Percentiles rank a stretch among this genome's conserved stretches.
These are phyloP conservation scores for Candida ficus DNA, from an alignment of 805 yeast species.

Conservation along the genomic window DNA sequence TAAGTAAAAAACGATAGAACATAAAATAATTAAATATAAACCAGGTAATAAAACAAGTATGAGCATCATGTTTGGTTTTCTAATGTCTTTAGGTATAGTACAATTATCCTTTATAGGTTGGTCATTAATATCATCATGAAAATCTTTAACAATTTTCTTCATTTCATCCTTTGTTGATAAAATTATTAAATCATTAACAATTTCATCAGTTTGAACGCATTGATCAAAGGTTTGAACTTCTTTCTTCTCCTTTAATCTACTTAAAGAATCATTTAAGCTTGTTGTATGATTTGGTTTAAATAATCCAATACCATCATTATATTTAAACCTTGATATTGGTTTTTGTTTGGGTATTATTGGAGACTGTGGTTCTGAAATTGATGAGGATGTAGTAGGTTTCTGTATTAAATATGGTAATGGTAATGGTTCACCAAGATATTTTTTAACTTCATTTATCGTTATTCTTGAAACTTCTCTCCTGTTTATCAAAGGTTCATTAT, in stretches of 20 bases:
- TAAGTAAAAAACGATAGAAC: neutral
- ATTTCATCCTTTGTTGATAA: neutral
- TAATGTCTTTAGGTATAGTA: neutral
- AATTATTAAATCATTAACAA: neutral
- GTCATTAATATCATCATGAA: neutral
- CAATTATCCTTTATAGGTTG: neutral
- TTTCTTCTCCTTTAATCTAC: neutral
- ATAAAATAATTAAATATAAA: neutral
- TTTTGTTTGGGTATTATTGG: neutral
- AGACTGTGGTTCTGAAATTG: neutral
- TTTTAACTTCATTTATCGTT: constrained; percentile 4
- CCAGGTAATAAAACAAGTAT: neutral
- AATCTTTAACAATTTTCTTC: neutral
- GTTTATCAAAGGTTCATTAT: no score
- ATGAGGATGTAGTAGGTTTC: neutral
- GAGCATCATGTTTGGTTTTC: neutral
- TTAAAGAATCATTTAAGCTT: constrained; percentile 1
- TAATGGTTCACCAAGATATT: constrained; percentile 32
- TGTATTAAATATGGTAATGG: constrained; percentile 31
- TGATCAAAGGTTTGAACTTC: neutral
- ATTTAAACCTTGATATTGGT: neutral
- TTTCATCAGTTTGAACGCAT: constrained; percentile 3
- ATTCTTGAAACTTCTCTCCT: neutral
- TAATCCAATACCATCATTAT: neutral
- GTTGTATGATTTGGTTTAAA: neutral